Conservation (phyloP, 2,329 filamentous ascomycete species). For the Colletotrichum sp. region DNA sequence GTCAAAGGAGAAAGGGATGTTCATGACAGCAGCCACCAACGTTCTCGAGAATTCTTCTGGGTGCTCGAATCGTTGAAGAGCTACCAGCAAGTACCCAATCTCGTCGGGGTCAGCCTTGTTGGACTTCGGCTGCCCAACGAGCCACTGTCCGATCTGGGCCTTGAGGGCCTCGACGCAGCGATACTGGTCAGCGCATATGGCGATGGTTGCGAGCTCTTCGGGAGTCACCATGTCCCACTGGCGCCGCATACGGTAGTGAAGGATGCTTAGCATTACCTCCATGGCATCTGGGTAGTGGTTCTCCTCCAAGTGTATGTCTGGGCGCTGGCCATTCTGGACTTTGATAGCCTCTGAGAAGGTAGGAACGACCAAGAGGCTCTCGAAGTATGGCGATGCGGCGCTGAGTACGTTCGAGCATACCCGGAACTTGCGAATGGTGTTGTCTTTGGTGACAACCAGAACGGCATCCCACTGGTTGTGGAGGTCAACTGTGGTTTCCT, state of each 20-base stretch:
- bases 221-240: background rate
- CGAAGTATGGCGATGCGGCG: background rate
- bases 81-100: background rate
- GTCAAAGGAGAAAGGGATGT: background rate
- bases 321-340: background rate
- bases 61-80: background rate
- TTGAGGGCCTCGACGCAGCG: background rate
- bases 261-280: background rate
- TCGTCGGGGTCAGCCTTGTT: background rate
- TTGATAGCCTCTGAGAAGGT: background rate
- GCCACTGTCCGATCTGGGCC: background rate
- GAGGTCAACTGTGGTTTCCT: background rate
- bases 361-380: background rate
- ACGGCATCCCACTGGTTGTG: background rate
- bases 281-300: background rate
- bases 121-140: background rate
- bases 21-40: background rate
- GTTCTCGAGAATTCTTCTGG: background rate
- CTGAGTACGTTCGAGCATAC: background rate
- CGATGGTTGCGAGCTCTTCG: background rate
- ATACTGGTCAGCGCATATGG: background rate
- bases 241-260: background rate
- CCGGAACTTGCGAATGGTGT: background rate
- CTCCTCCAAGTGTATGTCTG: background rate
- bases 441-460: background rate